A percentile compares a stretch with the other conserved stretches of the same genome.
phyloP scores from a whole-genome alignment of 306 rosid genomes.

The Glycine tomentella region DNA sequence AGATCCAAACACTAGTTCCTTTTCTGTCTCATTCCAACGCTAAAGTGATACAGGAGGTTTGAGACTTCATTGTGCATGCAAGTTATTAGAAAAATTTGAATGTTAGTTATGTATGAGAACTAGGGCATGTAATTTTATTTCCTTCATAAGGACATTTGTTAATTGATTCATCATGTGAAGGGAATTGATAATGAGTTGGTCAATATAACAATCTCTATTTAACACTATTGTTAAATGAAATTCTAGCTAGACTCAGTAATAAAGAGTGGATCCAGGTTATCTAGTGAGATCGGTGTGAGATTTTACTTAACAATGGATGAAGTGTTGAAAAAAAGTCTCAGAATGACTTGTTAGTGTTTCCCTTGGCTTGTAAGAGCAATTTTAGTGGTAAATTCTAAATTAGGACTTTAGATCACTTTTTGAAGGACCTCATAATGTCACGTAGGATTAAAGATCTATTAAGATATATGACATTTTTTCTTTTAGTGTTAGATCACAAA shows the following conservation, averaged over 20 bases:
- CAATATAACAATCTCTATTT: background rate
- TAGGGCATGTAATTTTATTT: constrained; percentile 9
- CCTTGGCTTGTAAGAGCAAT: too few species aligned
- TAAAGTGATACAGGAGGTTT: constrained; percentile 37
- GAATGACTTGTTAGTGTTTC: too few species aligned
- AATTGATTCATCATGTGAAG: constrained; percentile 38
- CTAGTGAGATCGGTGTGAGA: background rate
- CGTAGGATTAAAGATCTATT: too few species aligned
- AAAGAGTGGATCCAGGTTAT: background rate
- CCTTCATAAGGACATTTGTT: background rate
- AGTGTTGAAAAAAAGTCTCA: too few species aligned
- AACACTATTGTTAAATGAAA: background rate
- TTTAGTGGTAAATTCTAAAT: too few species aligned
- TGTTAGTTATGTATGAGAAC: constrained; percentile 41
- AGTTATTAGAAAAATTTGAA: constrained; percentile 16
- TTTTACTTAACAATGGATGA: background rate
- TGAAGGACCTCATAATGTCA: too few species aligned
- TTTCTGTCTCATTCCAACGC: constrained; percentile 81
- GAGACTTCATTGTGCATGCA: constrained; percentile 34
- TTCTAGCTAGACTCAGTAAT: background rate
- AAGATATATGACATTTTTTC: too few species aligned
- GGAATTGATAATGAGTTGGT: background rate
- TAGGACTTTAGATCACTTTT: too few species aligned
- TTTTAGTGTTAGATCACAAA: too few species aligned
- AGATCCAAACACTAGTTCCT: constrained; percentile 94